Evolutionary conservation across 148 eudicot species (phyloP).

Genomic region (Rheum nobile): DNA sequence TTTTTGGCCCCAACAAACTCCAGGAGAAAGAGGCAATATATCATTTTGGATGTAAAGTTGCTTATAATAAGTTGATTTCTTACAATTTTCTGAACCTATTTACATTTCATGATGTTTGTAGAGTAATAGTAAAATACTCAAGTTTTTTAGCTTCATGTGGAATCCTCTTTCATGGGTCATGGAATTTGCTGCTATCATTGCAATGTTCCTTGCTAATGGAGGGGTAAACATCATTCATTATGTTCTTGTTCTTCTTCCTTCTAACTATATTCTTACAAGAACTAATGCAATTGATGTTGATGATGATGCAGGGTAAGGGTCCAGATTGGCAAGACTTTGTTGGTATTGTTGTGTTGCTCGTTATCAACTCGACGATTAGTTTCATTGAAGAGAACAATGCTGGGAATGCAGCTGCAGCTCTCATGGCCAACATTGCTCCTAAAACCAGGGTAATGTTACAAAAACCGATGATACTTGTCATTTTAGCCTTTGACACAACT

Average conservation of each 20-base stretch:
- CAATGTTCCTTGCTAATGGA: constrained; percentile 61
- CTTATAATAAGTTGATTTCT: no score
- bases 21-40: constrained; percentile 50
- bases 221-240: constrained; percentile 20
- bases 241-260: not conserved
- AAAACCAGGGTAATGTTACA: constrained; percentile 34
- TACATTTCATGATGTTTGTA: constrained; percentile 9
- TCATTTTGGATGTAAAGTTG: no score
- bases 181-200: constrained; percentile 77
- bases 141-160: constrained; percentile 78
- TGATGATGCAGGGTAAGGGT: constrained; percentile 36
- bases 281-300: not conserved
- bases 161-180: constrained; percentile 87
- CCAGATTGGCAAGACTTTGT: constrained; percentile 78
- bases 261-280: no score
- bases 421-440: constrained; percentile 68
- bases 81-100: no score
- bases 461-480: not conserved
- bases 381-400: constrained; percentile 68
- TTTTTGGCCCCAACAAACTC: constrained; percentile 71
- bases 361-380: constrained; percentile 68
- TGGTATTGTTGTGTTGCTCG: constrained; percentile 52
- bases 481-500: no score
- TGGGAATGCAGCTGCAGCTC: constrained; percentile 73
- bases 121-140: constrained; percentile 50